Evolutionary conservation across 495 filamentous ascomycete genomes (phyloP).

Genomic region (Aspergillus asperescens): DNA sequence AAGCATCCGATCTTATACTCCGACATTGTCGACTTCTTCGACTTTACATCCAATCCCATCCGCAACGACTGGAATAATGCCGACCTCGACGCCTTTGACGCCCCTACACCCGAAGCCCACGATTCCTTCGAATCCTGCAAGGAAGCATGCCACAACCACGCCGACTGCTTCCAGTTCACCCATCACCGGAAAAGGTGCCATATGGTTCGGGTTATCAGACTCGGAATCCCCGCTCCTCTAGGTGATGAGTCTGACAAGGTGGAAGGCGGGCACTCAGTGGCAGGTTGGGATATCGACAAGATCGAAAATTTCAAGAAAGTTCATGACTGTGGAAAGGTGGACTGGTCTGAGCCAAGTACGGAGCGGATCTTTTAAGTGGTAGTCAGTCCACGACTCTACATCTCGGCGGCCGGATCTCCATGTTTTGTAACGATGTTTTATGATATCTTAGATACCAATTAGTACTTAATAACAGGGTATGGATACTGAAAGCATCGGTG

Average conservation of each 20-base stretch:
- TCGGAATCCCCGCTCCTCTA: constrained; percentile 16
- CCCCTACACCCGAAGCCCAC: constrained; percentile 21
- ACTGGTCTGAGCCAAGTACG: constrained; percentile 32
- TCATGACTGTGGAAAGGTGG: constrained; percentile 18
- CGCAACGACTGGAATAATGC: constrained; percentile 35
- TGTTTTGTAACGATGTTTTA: not conserved
- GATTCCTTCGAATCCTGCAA: constrained; percentile 23
- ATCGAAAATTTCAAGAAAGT: constrained; percentile 21
- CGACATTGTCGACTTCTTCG: constrained; percentile 27
- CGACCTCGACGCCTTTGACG: constrained; percentile 27
- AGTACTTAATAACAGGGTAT: not conserved
- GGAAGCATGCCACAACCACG: constrained; percentile 23
- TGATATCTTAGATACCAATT: not conserved
- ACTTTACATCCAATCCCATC: constrained; percentile 15
- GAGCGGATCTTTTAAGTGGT: constrained; percentile 25
- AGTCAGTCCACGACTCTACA: too few relatives aligned
- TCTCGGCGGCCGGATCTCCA: too few relatives aligned
- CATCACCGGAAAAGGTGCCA: constrained; percentile 24
- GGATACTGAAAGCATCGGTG: not conserved
- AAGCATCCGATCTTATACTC: constrained; percentile 27
- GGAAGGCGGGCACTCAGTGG: constrained; percentile 16
- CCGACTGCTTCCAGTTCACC: constrained; percentile 29
- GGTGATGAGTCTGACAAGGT: not conserved
- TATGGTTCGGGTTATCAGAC: constrained; percentile 25
- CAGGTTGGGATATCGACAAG: constrained; percentile 32